phyloP scores from a whole-genome alignment of 176 grass and related monocot species.

The Sorghum bicolor region Sorghum_bicolor_NCBIv3 NC_012875.2:60328501-60329000 shows the following conservation, averaged over 20 bases:
- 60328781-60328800: background rate
- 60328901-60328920: background rate
- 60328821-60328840: background rate
- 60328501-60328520: background rate
- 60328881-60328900: background rate
- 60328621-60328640: background rate
- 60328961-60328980: background rate
- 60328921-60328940: background rate
- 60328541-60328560: background rate
- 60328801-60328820: background rate
- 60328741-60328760: background rate
- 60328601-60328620: slow-evolving; percentile 12
- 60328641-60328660: background rate
- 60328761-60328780: background rate
- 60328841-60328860: background rate
- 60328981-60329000: background rate
- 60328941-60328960: background rate
- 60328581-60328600: background rate
- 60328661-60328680: background rate
- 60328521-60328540: background rate
- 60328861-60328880: background rate
- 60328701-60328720: background rate
- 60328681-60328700: background rate
- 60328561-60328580: background rate
- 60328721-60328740: background rate